Evolutionary conservation across 1,284 basidiomycete genomes (phyloP), one percentile per base, ranked within the genome.

Genomic region (Schizophyllum amplum): DNA sequence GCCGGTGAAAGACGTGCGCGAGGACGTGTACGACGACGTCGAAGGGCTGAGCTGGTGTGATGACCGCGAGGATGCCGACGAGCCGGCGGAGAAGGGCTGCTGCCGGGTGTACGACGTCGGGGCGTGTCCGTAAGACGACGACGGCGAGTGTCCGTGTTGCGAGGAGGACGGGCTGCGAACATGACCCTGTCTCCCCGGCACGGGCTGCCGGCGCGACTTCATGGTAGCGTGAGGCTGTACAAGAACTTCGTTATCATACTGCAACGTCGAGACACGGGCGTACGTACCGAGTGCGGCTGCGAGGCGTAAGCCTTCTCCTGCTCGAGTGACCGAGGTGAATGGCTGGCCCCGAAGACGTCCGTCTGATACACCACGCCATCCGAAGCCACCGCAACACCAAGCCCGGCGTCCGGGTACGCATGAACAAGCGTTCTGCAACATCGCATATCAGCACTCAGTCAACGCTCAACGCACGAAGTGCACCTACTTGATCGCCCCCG

Each of bases 401-500:
- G 73, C 0, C 87, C 88, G 27, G 89, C 86, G 53, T 90, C 84
- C 1, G 90, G 86, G 71, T 90, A 98, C 0, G 82, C 79, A 66
- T 87, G 81, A 24, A 91, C 87, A 6, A 97, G 82, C 0, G 84
- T 81, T 70, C 90, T 91, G 60, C 11, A 27, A 27, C 50, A 58
- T 24, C 58, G 24, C 24, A n/a, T n/a, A 55, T 49, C 21, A 49
- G 50, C 54, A 53, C 21, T 20, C 50, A 46, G n/a, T n/a, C n/a
- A n/a, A n/a, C n/a, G n/a, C n/a, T n/a, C n/a, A n/a, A 27, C 23
- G 23, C 22, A 20, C 52, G 46, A 53, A 13, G 48, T 47, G 47
- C 53, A 58, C 82, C 60, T 67, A 90, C 88, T 90, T 93, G 74
- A 98, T 90, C 15, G 94, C 95, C 33, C 94, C 94, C 5, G 95